phyloP scores from a whole-genome alignment of 202 grass and related monocot species.

The Carex sylvatica region DNA sequence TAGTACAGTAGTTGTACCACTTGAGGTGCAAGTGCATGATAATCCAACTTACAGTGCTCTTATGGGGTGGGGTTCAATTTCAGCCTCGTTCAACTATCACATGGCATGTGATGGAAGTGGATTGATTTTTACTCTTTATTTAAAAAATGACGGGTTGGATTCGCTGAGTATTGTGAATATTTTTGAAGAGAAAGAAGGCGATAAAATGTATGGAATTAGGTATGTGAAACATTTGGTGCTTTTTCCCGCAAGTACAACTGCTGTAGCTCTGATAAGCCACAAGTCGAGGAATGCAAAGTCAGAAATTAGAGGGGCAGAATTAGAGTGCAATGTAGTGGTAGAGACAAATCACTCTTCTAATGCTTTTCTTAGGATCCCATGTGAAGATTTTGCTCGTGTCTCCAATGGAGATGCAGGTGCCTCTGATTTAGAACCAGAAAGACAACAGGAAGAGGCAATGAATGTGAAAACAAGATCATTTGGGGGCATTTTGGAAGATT shows the following conservation, averaged over 20 bases:
- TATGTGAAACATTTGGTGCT: conserved; percentile 68
- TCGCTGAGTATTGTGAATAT: conserved; percentile 55
- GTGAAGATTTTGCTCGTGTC: conserved; percentile 49
- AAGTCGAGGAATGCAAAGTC: not conserved
- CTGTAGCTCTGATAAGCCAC: conserved; percentile 63
- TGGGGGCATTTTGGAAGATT: conserved; percentile 44
- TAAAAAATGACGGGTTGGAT: conserved; percentile 55
- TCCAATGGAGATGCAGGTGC: conserved; percentile 26
- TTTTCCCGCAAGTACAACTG: conserved; percentile 56
- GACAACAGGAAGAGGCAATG: conserved; percentile 21
- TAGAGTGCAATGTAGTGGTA: conserved; percentile 69
- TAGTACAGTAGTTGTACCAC: conserved; percentile 58
- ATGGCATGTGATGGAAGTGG: conserved; percentile 49
- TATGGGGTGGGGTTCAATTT: conserved; percentile 42
- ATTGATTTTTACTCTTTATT: conserved; percentile 60
- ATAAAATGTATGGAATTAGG: conserved; percentile 58
- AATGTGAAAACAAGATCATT: conserved; percentile 50
- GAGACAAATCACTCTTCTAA: conserved; percentile 65
- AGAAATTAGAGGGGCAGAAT: not conserved
- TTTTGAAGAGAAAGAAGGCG: conserved; percentile 49
- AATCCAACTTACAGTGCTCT: conserved; percentile 41
- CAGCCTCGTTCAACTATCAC: conserved; percentile 46
- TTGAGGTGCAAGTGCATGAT: conserved; percentile 69
- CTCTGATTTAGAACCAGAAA: conserved; percentile 36
- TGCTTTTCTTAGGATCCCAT: conserved; percentile 71